Evolutionary conservation across 257 asterid genomes (phyloP).

Genomic region (Capsicum baccatum): DNA sequence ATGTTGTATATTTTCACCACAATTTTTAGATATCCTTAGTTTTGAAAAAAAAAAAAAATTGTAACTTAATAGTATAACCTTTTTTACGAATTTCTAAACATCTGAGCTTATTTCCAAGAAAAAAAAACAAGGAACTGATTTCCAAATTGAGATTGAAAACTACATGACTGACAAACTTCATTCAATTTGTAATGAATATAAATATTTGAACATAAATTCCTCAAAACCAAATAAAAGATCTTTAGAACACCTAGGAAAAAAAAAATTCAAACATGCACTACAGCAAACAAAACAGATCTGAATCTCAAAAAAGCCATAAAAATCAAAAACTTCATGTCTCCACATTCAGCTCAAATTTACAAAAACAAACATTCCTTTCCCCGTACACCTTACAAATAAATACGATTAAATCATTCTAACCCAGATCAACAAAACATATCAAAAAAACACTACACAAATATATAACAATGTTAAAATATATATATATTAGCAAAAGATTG

Average conservation of each 20-base stretch:
- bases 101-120: not conserved
- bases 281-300: constrained; percentile 8
- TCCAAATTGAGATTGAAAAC: not conserved
- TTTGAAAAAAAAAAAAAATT: not conserved
- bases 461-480: not conserved
- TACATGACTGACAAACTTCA: not conserved
- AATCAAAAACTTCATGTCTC: not conserved
- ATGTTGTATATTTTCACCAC: not conserved
- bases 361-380: constrained; percentile 16
- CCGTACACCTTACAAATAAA: not conserved
- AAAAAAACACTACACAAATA: not conserved
- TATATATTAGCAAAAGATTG: too few species aligned
- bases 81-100: not conserved
- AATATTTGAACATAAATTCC: not conserved
- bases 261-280: not conserved
- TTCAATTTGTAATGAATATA: too few species aligned
- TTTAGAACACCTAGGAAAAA: not conserved
- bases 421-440: constrained; percentile 27
- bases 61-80: not conserved
- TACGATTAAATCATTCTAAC: too few species aligned
- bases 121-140: not conserved
- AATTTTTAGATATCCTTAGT: not conserved
- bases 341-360: constrained; percentile 29
- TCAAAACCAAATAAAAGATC: not conserved
- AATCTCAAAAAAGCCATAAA: not conserved